Conservation (phyloP, 768 basidiomycete genomes). For the Mycena vitilis region DNA sequence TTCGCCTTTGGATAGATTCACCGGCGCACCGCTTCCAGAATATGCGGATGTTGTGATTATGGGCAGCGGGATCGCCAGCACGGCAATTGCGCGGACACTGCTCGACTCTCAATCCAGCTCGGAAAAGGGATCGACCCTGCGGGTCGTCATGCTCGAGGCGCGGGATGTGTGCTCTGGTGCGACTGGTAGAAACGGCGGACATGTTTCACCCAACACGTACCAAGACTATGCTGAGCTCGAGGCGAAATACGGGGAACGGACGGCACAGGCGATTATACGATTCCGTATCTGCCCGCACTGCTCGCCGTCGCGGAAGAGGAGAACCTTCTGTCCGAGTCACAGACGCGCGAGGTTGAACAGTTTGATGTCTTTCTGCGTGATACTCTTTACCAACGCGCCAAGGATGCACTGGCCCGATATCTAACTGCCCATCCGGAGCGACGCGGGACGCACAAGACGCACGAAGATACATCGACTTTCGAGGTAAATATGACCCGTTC, state of each 20-base stretch:
- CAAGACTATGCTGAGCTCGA: constrained; percentile 66
- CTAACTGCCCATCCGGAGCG: constrained; percentile 64
- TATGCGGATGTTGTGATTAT: constrained; percentile 78
- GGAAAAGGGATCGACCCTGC: constrained; percentile 42
- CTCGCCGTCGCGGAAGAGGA: constrained; percentile 65
- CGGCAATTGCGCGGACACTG: constrained; percentile 66
- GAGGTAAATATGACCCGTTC: constrained; percentile 38
- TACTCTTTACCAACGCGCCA: constrained; percentile 55
- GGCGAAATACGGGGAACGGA: constrained; percentile 55
- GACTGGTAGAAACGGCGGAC: constrained; percentile 82
- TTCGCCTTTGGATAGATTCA: constrained; percentile 42
- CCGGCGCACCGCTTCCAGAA: constrained; percentile 43
- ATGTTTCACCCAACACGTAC: constrained; percentile 70
- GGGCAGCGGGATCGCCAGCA: constrained; percentile 83
- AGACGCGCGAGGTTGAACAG: constrained; percentile 68
- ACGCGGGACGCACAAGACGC: constrained; percentile 47
- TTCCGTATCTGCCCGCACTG: constrained; percentile 68
- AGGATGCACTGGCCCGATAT: constrained; percentile 58
- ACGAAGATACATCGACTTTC: constrained; percentile 44
- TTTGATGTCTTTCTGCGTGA: constrained; percentile 66
- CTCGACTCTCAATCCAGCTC: constrained; percentile 49
- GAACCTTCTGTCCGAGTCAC: constrained; percentile 60
- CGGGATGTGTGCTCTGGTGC: constrained; percentile 81
- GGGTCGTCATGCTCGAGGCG: constrained; percentile 84
- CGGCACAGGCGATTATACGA: constrained; percentile 65